Evolutionary conservation across 139 green algal genomes (phyloP), one percentile per base, ranked within the genome.

Genomic region (Micractinium conductrix): DNA sequence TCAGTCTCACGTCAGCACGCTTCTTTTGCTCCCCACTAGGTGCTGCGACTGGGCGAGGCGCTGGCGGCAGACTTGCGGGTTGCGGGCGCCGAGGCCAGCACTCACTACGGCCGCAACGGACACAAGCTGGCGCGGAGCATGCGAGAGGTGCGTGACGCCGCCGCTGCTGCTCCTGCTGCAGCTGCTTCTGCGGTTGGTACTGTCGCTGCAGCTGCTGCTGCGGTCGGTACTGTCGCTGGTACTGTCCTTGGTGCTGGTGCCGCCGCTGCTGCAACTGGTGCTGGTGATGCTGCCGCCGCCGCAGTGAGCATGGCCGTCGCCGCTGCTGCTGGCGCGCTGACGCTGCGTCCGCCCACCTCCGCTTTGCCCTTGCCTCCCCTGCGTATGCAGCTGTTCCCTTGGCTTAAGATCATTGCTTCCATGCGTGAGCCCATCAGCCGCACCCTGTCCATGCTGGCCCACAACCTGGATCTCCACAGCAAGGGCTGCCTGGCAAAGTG

Each of bases 351-450:
- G 53, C 53, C 53, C 53, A n/a, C 14, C 4, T 4, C 53, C 53
- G 53, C 14, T 22, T 3, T 21, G 8, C 53, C 7, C 53, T 28
- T 22, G 10, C 53, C 4, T 22, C 53, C 8, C 9, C 53, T 3
- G 7, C 43, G 7, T 22, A 58, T 60, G 44, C 65, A 83, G 67
- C 33, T 80, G 37, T 71, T 88, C 38, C 84, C 84, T 21, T 87
- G 84, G 74, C 30, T 87, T 16, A 84, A 72, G 42, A 38, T 87
- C 26, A 33, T 87, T 4, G 73, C 44, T 5, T 80, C 55, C 14
- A 38, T 87, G 43, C 84, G 84, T 2, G 74, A 84, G 58, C 84
- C 74, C 24, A 87, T 84, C 55, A 81, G 75, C 75, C 75, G 75
- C 53, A 53, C 44, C 75, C 40, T 81, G 19, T 71, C 53, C 75